Base-by-base conservation (phyloP, 1,284 basidiomycete species). In the Puccinia brachypodii region DNA sequence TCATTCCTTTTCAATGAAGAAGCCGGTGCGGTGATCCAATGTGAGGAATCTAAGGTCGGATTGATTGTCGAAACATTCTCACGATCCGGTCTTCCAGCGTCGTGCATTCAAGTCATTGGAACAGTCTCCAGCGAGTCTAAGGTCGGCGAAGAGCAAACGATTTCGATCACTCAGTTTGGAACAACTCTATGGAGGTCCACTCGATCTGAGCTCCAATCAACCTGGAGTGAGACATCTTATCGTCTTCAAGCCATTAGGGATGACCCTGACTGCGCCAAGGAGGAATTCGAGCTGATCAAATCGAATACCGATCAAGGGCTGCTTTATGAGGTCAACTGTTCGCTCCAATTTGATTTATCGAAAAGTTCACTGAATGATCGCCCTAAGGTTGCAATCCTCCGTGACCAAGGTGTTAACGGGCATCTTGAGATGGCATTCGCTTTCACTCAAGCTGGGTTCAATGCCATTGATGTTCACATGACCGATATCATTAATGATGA, bases 351-450 rank as follows among this genome's bases (percentile, higher is more conserved):
- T 31, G 25, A 71, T 11, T 22, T 80, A 1, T 72, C 66, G 14
- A 74, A 74, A 40, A 83, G 84, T 6, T 87, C 88, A 81, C 75
- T 86, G 36, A 83, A 84, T 66, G 86, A 87, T 66, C 90, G 93
- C 0, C 97, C 96, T 9, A 93, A 91, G 86, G 94, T 99, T 25
- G 96, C 95, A 42, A 95, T 99, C 84, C 89, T 99, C 58, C 92
- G 97, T 76, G 96, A 99, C 87, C 96, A 99, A 87, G 97, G 96
- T 84, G 96, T 99, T 83, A 99, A 99, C 86, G 96, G 97, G 0
- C 95, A 99, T 82, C 89, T 95, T 71, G 96, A 99, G 89, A 98
- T 99, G 96, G 97, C 94, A 0, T 99, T 94, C 94, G 91, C 95
- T 16, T 99, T 99, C 88, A 89, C 92, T 38, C 92, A 90, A 0